Evolutionary conservation across 1,284 basidiomycete genomes (phyloP).

Genomic region (Schizophyllum amplum): DNA sequence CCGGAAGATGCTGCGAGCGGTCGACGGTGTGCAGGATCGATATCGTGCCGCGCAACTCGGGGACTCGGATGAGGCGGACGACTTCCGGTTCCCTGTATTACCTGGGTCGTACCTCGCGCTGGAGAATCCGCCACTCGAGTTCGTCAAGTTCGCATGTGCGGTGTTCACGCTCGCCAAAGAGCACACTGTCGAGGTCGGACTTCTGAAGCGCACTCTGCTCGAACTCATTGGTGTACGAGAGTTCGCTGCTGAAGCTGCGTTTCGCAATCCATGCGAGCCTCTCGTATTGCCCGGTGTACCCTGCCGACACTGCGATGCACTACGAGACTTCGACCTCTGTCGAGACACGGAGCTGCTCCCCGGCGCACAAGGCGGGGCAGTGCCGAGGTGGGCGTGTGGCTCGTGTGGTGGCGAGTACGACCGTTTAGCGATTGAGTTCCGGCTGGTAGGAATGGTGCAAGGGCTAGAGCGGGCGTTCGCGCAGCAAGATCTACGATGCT

Average conservation of each 20-base stretch:
- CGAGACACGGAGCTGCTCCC: constrained; percentile 86
- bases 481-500: constrained; percentile 86
- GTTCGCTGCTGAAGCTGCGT: constrained; percentile 78
- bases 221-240: constrained; percentile 86
- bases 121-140: constrained; percentile 79
- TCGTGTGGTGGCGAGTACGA: constrained; percentile 88
- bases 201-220: constrained; percentile 85
- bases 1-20: constrained; percentile 68
- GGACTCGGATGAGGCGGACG: constrained; percentile 49
- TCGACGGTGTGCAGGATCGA: constrained; percentile 62
- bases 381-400: constrained; percentile 56
- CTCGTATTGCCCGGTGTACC: constrained; percentile 85
- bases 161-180: constrained; percentile 75
- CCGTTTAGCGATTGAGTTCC: constrained; percentile 76
- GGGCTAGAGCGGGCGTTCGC: constrained; percentile 70
- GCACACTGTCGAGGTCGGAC: constrained; percentile 77
- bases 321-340: constrained; percentile 92
- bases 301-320: constrained; percentile 83
- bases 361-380: constrained; percentile 32
- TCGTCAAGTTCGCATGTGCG: constrained; percentile 85
- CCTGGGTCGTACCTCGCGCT: constrained; percentile 80
- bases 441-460: constrained; percentile 73
- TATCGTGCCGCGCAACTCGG: constrained; percentile 52
- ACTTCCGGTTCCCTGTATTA: constrained; percentile 77
- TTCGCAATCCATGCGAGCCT: constrained; percentile 91